A percentile compares a stretch with the other conserved stretches of the same genome.
Conservation (phyloP, 2,329 filamentous ascomycete genomes). For the Cercospora sp. region DNA sequence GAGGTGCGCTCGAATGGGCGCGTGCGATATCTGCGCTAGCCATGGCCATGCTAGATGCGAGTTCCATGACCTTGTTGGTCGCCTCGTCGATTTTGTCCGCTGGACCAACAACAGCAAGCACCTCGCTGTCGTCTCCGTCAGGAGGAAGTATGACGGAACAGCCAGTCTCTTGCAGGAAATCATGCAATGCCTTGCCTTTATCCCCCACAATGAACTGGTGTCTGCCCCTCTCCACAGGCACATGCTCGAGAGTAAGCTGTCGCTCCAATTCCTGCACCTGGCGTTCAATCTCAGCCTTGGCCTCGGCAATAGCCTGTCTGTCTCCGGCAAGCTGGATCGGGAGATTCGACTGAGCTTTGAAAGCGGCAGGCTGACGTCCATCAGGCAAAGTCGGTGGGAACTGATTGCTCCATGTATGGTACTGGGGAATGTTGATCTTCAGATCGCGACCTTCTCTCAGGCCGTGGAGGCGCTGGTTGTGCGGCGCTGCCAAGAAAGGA, state of each 20-base stretch:
- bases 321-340: slow-evolving; percentile 87
- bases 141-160: slow-evolving; percentile 83
- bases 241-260: slow-evolving; percentile 73
- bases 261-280: slow-evolving; percentile 73
- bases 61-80: slow-evolving; percentile 80
- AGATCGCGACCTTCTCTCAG: slow-evolving; percentile 74
- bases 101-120: slow-evolving; percentile 81
- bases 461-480: slow-evolving; percentile 65
- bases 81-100: slow-evolving; percentile 67
- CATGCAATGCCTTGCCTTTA: slow-evolving; percentile 72
- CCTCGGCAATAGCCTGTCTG: slow-evolving; percentile 75
- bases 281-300: slow-evolving; percentile 76
- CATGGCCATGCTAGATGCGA: slow-evolving; percentile 84
- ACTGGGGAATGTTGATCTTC: slow-evolving; percentile 78
- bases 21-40: slow-evolving; percentile 78
- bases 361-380: slow-evolving; percentile 66
- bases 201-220: slow-evolving; percentile 96
- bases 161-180: slow-evolving; percentile 88
- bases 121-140: slow-evolving; percentile 73
- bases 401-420: slow-evolving; percentile 70
- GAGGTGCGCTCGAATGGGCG: slow-evolving; percentile 72
- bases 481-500: slow-evolving; percentile 84
- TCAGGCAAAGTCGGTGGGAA: slow-evolving; percentile 64
- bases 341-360: slow-evolving; percentile 69
- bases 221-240: slow-evolving; percentile 78